phyloP scores from a whole-genome alignment of 495 filamentous ascomycete genomes.

The Aspergillus biplanus region DNA sequence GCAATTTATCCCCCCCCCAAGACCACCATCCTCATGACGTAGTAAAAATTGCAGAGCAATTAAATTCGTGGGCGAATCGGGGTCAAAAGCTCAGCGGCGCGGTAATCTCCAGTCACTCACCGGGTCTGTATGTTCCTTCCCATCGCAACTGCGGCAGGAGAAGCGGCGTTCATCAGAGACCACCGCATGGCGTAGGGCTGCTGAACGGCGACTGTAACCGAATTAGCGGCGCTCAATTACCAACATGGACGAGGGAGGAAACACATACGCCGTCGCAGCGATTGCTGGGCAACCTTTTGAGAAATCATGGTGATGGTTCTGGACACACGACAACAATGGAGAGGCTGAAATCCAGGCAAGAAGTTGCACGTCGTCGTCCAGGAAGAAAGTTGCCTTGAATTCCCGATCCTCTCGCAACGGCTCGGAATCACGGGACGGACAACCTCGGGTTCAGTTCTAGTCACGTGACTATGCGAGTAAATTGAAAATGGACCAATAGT shows the following conservation, averaged over 20 bases:
- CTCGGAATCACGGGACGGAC: conserved; percentile 47
- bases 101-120: conserved; percentile 38
- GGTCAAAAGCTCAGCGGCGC: background rate
- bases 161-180: conserved; percentile 53
- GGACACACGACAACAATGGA: conserved; percentile 20
- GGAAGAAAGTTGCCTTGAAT: conserved; percentile 29
- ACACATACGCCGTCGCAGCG: conserved; percentile 69
- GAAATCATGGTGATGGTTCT: conserved; percentile 59
- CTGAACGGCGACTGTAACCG: conserved; percentile 50
- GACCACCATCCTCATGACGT: conserved; percentile 35
- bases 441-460: conserved; percentile 47
- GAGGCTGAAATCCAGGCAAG: conserved; percentile 18
- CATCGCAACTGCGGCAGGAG: conserved; percentile 53
- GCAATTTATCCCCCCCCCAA: background rate
- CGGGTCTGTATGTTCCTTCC: conserved; percentile 56
- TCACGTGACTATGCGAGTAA: conserved; percentile 35
- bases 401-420: conserved; percentile 31
- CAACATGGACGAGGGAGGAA: conserved; percentile 9
- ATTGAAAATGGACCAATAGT: conserved; percentile 39
- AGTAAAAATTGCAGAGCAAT: conserved; percentile 13
- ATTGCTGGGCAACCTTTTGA: conserved; percentile 67
- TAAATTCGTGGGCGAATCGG: background rate
- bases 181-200: conserved; percentile 52
- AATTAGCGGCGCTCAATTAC: conserved; percentile 27
- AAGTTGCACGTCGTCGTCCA: conserved; percentile 25